Base-by-base conservation (phyloP, 768 basidiomycete genomes). In the Candolleomyces eurysporus region DNA sequence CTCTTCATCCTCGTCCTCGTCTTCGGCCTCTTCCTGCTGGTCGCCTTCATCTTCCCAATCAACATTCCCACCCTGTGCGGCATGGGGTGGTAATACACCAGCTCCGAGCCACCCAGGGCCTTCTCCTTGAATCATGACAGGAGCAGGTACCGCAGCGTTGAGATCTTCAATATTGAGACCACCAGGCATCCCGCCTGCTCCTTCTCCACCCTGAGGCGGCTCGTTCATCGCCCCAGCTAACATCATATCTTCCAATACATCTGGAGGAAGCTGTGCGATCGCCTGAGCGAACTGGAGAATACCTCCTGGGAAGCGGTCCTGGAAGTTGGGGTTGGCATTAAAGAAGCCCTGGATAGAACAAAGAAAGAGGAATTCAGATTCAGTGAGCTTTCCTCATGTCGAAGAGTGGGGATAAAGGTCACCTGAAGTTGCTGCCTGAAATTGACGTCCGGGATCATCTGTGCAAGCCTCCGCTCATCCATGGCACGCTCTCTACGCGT, bases 201-300 rank as follows among this genome's bases (percentile, higher is more conserved):
- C 69, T 6, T 69, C 72, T 4, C 52, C 71, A 14, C 55, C 69
- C 0, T 53, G 70, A n/a, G 63, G 54, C 39, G 36, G 76, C 48
- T 72, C 78, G 61, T 70, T 77, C 69, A 75, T 73, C 42, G 74
- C 81, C 10, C 79, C 76, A 26, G 70, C 78, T 51, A 84, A 53
- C 80, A 89, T 79, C 67, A 90, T 56, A 58, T 86, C 85, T 53
- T 88, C 80, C 60, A 90, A 63, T n/a, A 77, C 79, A 46, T 87
- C 86, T 48, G 83, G 80, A 4, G 84, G 79, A 62, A 83, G 73
- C 64, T 86, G 80, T 21, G 70, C 83, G 45, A 83, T 75, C 68
- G 80, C 72, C 69, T 86, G 83, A 21, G 82, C 81, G 64, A 90
- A 85, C 66, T 88, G 83, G 21, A 84, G 72, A n/a, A 88, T 72